phyloP scores from a whole-genome alignment of 2,329 filamentous ascomycete species.

The Cladophialophora yegresii region DNA sequence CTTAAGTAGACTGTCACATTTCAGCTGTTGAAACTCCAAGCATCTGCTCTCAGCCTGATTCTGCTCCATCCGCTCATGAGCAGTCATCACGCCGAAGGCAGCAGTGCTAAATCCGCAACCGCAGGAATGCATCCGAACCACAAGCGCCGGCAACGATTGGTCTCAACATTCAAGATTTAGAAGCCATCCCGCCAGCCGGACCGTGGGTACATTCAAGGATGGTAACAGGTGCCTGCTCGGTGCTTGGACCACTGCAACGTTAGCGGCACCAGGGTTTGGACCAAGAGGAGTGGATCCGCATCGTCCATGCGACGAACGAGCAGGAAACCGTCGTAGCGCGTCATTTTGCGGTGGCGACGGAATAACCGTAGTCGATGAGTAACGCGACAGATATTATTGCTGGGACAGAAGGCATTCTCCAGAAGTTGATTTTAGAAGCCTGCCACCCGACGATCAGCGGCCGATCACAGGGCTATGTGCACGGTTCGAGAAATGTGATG shows the following conservation, averaged over 20 bases:
- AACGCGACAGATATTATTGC: neutral
- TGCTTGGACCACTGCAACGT: conserved; percentile 7
- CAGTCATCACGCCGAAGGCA: neutral
- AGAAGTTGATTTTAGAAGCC: neutral
- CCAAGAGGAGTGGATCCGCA: conserved; percentile 11
- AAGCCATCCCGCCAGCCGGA: neutral
- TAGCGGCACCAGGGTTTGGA: conserved; percentile 5
- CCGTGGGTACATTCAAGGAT: neutral
- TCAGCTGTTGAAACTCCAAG: neutral
- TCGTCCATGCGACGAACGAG: conserved; percentile 18
- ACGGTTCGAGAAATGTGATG: neutral
- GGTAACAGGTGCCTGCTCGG: neutral
- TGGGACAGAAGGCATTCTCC: conserved; percentile 1
- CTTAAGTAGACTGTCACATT: neutral
- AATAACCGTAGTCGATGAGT: neutral
- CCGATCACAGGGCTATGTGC: conserved; percentile 9
- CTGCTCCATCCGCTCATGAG: neutral
- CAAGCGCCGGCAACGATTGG: conserved; percentile 10
- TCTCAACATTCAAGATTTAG: neutral
- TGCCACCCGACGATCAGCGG: neutral
- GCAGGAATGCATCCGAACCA: conserved; percentile 8
- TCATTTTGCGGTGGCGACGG: neutral
- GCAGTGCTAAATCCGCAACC: neutral
- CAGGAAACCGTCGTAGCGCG: conserved; percentile 9
- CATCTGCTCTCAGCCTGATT: neutral